Conservation (phyloP, 176 grass and related monocot genomes). For the Avena atlantica region DNA sequence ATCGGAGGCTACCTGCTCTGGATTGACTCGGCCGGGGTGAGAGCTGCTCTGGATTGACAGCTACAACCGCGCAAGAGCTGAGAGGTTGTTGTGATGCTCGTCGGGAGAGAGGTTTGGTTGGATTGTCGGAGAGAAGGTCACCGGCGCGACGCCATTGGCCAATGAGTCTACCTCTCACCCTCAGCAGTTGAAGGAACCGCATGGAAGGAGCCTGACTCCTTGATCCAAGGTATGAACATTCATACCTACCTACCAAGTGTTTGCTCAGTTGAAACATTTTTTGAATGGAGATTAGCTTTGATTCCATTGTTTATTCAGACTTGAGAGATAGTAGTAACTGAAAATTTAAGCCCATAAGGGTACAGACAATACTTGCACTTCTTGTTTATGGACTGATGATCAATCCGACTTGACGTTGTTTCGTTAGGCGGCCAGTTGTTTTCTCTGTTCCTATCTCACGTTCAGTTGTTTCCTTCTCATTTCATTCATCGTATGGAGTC, state of each 20-base stretch:
- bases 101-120: slow-evolving; percentile 59
- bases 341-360: slow-evolving; percentile 30
- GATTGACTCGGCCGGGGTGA: slow-evolving; percentile 70
- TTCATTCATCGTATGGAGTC: too few relatives aligned
- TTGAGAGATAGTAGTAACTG: not conserved
- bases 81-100: slow-evolving; percentile 65
- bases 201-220: not conserved
- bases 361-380: slow-evolving; percentile 26
- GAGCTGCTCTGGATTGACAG: slow-evolving; percentile 82
- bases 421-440: too few relatives aligned
- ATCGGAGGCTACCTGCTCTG: too few relatives aligned
- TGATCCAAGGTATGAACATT: slow-evolving; percentile 42
- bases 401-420: too few relatives aligned
- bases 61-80: slow-evolving; percentile 61
- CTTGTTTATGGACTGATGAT: not conserved
- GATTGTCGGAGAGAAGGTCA: slow-evolving; percentile 63
- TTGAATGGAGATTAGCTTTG: slow-evolving; percentile 7
- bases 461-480: too few relatives aligned
- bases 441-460: too few relatives aligned
- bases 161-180: slow-evolving; percentile 53
- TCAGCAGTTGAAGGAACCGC: slow-evolving; percentile 45
- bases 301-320: slow-evolving; percentile 36
- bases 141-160: slow-evolving; percentile 27
- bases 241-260: slow-evolving; percentile 8
- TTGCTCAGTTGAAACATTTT: slow-evolving; percentile 30